phyloP scores from a whole-genome alignment of 495 filamentous ascomycete species.

The Massariosphaeria phaeospora region DNA sequence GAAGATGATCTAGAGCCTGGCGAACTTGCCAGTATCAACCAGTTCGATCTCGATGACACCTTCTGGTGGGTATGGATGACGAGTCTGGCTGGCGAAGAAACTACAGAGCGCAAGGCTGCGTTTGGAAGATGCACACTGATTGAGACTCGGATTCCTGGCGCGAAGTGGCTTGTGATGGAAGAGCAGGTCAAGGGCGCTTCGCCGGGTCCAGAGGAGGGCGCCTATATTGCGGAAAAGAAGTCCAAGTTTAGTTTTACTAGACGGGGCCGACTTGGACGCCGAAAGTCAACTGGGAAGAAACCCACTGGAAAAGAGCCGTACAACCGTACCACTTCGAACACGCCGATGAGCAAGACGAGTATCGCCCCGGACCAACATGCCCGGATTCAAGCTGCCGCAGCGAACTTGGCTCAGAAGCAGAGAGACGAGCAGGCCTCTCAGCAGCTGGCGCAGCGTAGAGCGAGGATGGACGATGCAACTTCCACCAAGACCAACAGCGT shows the following conservation, averaged over 20 bases:
- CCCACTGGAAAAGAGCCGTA: slow-evolving; percentile 49
- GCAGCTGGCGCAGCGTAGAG: slow-evolving; percentile 38
- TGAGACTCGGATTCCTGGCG: slow-evolving; percentile 75
- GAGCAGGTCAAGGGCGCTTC: slow-evolving; percentile 95
- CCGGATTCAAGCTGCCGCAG: slow-evolving; percentile 82
- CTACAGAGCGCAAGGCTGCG: slow-evolving; percentile 74
- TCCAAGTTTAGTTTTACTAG: slow-evolving; percentile 79
- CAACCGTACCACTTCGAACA: slow-evolving; percentile 45
- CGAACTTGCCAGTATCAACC: slow-evolving; percentile 85
- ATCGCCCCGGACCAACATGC: slow-evolving; percentile 90
- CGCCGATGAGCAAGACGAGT: slow-evolving; percentile 72
- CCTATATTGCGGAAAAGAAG: slow-evolving; percentile 92
- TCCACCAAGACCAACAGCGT: slow-evolving; percentile 84
- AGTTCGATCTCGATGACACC: slow-evolving; percentile 83
- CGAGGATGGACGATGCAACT: slow-evolving; percentile 46
- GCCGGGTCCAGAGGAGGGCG: slow-evolving; percentile 73
- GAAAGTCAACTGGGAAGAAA: slow-evolving; percentile 62
- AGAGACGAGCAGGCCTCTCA: slow-evolving; percentile 46
- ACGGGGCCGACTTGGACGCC: slow-evolving; percentile 58
- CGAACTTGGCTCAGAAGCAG: slow-evolving; percentile 63
- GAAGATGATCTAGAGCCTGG: slow-evolving; percentile 74
- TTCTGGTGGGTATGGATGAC: slow-evolving; percentile 99
- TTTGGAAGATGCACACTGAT: slow-evolving; percentile 92
- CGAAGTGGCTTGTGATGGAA: slow-evolving; percentile 90
- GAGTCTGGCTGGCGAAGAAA: slow-evolving; percentile 87